phyloP scores from a whole-genome alignment of 352 stramenopile species.

The Globisporangium paroecandrum region DNA sequence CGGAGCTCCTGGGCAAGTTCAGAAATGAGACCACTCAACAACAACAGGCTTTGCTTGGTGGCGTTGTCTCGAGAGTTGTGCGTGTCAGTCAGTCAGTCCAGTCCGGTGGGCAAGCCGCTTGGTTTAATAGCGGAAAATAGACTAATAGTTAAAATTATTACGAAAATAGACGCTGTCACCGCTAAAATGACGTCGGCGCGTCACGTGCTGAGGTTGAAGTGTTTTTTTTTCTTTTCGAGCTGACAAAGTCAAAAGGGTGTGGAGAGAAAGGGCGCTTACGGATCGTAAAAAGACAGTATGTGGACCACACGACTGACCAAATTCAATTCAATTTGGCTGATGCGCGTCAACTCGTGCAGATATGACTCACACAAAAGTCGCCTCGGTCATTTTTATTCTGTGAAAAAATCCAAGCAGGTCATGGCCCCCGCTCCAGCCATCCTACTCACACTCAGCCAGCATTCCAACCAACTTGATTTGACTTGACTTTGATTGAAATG shows the following conservation, averaged over 20 bases:
- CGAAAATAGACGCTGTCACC: constrained; percentile 17
- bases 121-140: not conserved
- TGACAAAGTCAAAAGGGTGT: not conserved
- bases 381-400: too few relatives aligned
- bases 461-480: not conserved
- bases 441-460: not conserved
- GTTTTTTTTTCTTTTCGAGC: constrained; percentile 8
- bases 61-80: not conserved
- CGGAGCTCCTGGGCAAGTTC: constrained; percentile 14
- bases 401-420: too few relatives aligned
- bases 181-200: constrained; percentile 28
- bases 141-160: constrained; percentile 1
- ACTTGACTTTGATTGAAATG: not conserved
- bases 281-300: not conserved
- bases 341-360: not conserved
- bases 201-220: constrained; percentile 32
- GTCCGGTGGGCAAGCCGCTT: not conserved
- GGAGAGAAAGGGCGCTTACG: not conserved
- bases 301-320: too few relatives aligned
- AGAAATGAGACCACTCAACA: constrained; percentile 19
- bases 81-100: not conserved
- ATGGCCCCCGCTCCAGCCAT: too few relatives aligned
- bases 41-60: not conserved
- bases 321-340: not conserved
- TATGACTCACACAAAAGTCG: not conserved